These are phyloP conservation scores for Irpex rosettiformis DNA, from an alignment of 1,284 basidiomycete species.

Conservation along the genomic window DNA sequence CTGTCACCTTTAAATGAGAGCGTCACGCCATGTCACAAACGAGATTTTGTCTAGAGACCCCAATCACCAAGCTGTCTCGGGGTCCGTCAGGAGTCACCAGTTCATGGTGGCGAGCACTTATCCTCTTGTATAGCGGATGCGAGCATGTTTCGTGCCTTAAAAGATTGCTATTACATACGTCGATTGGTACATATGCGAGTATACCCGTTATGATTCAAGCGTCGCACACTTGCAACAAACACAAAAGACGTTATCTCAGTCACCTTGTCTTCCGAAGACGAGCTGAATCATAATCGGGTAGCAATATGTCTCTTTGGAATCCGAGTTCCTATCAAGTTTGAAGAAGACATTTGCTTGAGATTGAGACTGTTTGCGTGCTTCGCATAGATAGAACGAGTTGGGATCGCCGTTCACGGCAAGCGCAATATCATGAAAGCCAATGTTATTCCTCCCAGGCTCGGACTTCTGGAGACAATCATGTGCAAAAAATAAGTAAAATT, in stretches of 20 bases:
- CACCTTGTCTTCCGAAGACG: background rate
- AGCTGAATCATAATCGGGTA: background rate
- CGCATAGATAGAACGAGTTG: background rate
- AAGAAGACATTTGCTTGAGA: background rate
- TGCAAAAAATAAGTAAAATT: background rate
- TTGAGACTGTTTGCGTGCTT: background rate
- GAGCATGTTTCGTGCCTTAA: no score
- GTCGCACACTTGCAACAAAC: no score
- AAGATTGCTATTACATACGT: no score
- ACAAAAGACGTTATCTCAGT: no score
- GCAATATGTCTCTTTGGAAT: background rate
- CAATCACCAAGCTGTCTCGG: background rate
- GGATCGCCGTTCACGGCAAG: background rate
- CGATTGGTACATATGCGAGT: no score
- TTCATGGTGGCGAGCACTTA: no score
- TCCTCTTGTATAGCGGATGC: no score
- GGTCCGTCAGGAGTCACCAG: background rate
- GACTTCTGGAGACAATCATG: no score
- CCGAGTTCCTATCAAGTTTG: background rate
- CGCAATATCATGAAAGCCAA: background rate
- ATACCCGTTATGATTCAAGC: no score
- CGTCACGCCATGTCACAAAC: background rate
- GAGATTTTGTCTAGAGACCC: background rate
- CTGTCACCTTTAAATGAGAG: no score
- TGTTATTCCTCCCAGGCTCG: no score